A percentile compares a stretch with the other conserved stretches of the same genome.
These are phyloP conservation scores for Wickerhamomyces chambardii DNA, from an alignment of 805 yeast genomes.

Conservation along the genomic window DNA sequence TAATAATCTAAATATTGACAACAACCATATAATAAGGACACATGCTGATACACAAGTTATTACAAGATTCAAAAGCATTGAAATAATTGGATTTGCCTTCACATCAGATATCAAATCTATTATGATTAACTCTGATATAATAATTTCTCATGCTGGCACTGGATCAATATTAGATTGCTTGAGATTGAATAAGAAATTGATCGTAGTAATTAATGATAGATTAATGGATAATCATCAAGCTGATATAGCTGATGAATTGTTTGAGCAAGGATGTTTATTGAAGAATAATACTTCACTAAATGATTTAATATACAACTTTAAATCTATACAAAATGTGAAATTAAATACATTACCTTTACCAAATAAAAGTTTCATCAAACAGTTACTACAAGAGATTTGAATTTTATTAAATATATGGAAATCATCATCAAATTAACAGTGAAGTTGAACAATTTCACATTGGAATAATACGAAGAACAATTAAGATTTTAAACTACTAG, in stretches of 20 bases:
- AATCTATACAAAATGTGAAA: conserved; percentile 7
- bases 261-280: conserved; percentile 21
- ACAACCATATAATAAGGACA: background rate
- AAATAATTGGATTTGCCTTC: conserved; percentile 38
- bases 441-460: too few relatives aligned
- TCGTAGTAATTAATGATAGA: conserved; percentile 61
- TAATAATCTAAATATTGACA: background rate
- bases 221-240: conserved; percentile 86
- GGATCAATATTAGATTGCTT: conserved; percentile 84
- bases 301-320: conserved; percentile 8
- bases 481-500: too few relatives aligned
- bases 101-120: conserved; percentile 29
- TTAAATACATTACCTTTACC: conserved; percentile 16
- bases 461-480: too few relatives aligned
- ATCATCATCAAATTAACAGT: too few relatives aligned
- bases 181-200: conserved; percentile 41
- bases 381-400: conserved; percentile 6
- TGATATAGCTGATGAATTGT: conserved; percentile 61
- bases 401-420: too few relatives aligned
- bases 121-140: conserved; percentile 41
- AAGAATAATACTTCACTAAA: conserved; percentile 7
- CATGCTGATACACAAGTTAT: background rate
- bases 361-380: conserved; percentile 11
- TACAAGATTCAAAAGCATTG: conserved; percentile 7
- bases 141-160: conserved; percentile 86